Base-by-base conservation (phyloP, 495 filamentous ascomycete species). In the Penicillium flavigenum region DNA sequence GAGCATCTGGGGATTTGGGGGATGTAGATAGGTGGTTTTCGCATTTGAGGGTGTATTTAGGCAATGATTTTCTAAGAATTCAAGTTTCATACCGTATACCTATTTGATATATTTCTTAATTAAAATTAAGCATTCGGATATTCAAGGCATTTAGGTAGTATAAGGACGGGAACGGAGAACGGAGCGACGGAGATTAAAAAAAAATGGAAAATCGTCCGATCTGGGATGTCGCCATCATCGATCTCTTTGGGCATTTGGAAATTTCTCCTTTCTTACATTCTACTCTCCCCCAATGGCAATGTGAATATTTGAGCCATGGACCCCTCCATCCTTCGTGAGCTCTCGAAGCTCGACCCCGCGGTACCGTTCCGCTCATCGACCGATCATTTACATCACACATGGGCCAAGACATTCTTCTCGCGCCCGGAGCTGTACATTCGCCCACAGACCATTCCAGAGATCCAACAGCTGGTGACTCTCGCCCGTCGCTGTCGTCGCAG, bases 321-420 rank as follows among this genome's bases (percentile, higher is more conserved):
- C 69, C 72, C 76, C 47, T 62, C 67, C 45, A 66, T 85, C 47
- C 51, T 72, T 56, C 72, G 64, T 39, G 83, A 88, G 72, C 73
- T 86, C 48, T 74, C 77, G 26, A 77, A 70, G 59, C 75, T 84
- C 65, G 77, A 85, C 66, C 76, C 81, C 58, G 67, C 70, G 50
- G 69, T 91, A 26, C 87, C 91, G 27, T 96, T 97, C 78, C 89
- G 86, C 72, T 87, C 89, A 4, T 78, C 80, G 47, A 72, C 76
- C 54, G 73, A 81, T 31, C 84, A 97, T 72, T 73, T 82, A 36
- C 94, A 98, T 78, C 86, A 88, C 64, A 98, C 95, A n/a, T 98
- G 94, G 94, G 94, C 95, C 26, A 88, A 86, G 67, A 98, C 94
- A 39, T 94, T 92, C 75, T 86, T 86, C 67, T 90, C 86, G 43